Conservation (phyloP, 805 yeast species). For the Wickerhamiella musiphila region DNA sequence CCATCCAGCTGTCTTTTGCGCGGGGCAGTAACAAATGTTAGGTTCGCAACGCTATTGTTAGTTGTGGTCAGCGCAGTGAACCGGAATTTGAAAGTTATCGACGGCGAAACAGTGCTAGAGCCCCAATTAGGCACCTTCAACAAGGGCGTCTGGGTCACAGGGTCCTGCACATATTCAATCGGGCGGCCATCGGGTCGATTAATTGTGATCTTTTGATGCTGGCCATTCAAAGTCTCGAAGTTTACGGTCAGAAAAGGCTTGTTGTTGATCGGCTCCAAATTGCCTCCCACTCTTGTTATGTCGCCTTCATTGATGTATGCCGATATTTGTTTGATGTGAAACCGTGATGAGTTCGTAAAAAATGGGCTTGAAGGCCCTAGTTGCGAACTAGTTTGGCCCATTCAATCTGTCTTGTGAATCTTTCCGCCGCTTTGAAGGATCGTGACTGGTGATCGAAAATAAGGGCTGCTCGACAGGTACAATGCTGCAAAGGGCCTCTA, state of each 20-base stretch:
- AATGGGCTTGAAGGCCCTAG: too few relatives aligned
- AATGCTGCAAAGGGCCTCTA: neutral
- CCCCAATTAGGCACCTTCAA: constrained; percentile 12
- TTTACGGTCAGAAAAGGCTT: constrained; percentile 5
- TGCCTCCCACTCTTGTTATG: constrained; percentile 3
- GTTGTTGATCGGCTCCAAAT: constrained; percentile 3
- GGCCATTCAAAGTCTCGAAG: constrained; percentile 4
- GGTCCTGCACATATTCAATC: constrained; percentile 11
- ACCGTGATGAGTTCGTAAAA: too few relatives aligned
- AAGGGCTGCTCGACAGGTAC: neutral
- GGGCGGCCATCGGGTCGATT: constrained; percentile 9
- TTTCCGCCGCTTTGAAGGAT: constrained; percentile 7
- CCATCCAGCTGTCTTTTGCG: constrained; percentile 16
- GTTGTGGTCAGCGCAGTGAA: constrained; percentile 9
- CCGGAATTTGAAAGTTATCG: constrained; percentile 8
- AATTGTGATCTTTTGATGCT: constrained; percentile 3
- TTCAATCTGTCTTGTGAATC: constrained; percentile 5
- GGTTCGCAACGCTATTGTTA: constrained; percentile 5
- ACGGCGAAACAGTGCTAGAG: constrained; percentile 6
- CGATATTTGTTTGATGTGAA: constrained; percentile 7
- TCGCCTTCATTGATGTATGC: constrained; percentile 11
- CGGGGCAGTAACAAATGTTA: constrained; percentile 19
- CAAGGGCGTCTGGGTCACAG: constrained; percentile 9
- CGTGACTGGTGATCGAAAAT: constrained; percentile 13
- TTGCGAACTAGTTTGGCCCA: constrained; percentile 8